Conservation (phyloP, 257 asterid species). For the Echites panduratus region DNA sequence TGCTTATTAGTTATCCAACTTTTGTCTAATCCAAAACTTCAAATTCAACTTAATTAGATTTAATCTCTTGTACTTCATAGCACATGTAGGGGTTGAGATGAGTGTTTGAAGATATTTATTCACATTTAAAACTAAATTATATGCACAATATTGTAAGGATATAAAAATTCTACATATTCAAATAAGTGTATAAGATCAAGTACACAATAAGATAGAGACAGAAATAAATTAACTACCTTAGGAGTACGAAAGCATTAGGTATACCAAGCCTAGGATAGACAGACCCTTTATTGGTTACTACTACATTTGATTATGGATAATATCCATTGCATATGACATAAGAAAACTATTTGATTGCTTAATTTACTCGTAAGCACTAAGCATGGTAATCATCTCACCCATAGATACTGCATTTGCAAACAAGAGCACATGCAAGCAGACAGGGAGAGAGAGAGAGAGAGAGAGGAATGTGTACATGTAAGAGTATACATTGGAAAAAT, state of each 20-base stretch:
- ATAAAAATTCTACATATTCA: too few species aligned
- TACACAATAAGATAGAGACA: too few species aligned
- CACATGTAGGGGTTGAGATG: conserved; percentile 2
- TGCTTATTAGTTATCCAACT: not conserved
- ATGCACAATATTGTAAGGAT: not conserved
- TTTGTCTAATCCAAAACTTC: not conserved
- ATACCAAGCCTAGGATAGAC: too few species aligned
- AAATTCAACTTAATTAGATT: not conserved
- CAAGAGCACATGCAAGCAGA: conserved; percentile 50
- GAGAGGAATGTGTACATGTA: conserved; percentile 12
- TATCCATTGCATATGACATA: not conserved
- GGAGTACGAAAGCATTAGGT: too few species aligned
- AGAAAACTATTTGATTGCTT: conserved; percentile 59
- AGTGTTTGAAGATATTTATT: not conserved
- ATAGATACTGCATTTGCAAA: conserved; percentile 38
- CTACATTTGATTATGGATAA: not conserved
- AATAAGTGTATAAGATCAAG: too few species aligned
- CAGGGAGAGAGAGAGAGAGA: conserved; percentile 13
- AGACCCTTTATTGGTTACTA: too few species aligned
- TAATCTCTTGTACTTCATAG: not conserved
- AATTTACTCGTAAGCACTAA: conserved; percentile 61
- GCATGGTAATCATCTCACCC: conserved; percentile 59
- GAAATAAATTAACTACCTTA: too few species aligned
- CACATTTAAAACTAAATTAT: not conserved
- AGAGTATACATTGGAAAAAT: conserved; percentile 7